Base-by-base conservation (phyloP, 2,329 filamentous ascomycete genomes). In the Aspergillus glaucus region DNA sequence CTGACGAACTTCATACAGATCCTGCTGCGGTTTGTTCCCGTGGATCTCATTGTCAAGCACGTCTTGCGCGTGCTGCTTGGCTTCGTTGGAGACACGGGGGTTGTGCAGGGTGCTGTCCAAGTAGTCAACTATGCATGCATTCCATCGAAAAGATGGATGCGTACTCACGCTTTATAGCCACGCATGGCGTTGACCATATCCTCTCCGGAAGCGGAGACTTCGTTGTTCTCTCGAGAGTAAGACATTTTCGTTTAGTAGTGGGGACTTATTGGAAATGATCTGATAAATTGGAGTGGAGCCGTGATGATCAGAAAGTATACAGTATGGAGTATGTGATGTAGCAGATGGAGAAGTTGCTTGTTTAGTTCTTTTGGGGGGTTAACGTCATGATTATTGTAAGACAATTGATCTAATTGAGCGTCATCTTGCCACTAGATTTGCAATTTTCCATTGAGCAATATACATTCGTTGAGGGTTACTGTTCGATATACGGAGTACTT, bases 61-160 rank as follows among this genome's bases (percentile, higher is more conserved):
- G 17, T 61, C 54, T 36, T 54, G 28, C 2, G 62, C 61, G 37
- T 62, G 48, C n/a, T 56, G 12, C 51, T 65, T 64, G 30, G 58
- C 57, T 21, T 53, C 49, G 7, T 57, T 47, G 0, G 59, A 62
- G 12, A 58, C 50, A 4, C 57, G 53, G 8, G 58, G 55, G n/a
- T 58, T 60, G 21, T 52, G 48, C 1, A 51, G 39, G 1, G 50
- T 46, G 8, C 60, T 44, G 21, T 4, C 43, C 5, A 37, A 43
- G 15, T 42, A 37, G n/a, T 34, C 36, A 12, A 28, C 14, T 17
- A 17, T 12, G 37, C 15, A 3, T 19, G 5, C 15, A 8, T n/a
- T 2, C 30, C 14, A 32, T 28, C 15, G 12, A n/a, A 32, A 6
- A 2, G 43, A 19, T 19, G 8, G 7, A 32, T 15, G 15, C 15